Evolutionary conservation across 2,329 filamentous ascomycete genomes (phyloP).

Genomic region (Tolypocladium capitatum): DNA sequence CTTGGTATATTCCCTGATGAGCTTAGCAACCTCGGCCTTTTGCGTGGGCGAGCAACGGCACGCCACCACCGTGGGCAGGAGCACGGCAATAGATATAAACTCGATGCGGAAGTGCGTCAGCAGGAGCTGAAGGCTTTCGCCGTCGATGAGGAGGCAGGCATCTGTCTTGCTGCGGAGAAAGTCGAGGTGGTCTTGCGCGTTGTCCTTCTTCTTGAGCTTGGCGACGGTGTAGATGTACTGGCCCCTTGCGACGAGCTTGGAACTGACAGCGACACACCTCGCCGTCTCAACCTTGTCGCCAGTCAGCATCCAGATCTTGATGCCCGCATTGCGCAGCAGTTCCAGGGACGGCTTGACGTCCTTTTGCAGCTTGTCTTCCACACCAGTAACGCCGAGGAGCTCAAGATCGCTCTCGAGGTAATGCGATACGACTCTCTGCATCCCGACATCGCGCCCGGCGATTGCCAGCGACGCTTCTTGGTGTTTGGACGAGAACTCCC

Average conservation of each 20-base stretch:
- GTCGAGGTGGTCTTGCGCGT: slow-evolving; percentile 77
- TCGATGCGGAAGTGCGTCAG: slow-evolving; percentile 69
- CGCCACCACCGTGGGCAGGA: slow-evolving; percentile 81
- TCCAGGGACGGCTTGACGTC: slow-evolving; percentile 95
- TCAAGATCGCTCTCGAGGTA: slow-evolving; percentile 82
- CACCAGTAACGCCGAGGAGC: slow-evolving; percentile 89
- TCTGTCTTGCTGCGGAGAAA: slow-evolving; percentile 81
- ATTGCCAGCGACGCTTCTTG: slow-evolving; percentile 71
- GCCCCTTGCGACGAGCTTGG: slow-evolving; percentile 82
- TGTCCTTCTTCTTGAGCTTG: slow-evolving; percentile 70
- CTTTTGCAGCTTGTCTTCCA: slow-evolving; percentile 90
- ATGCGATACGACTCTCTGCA: slow-evolving; percentile 66
- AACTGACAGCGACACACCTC: slow-evolving; percentile 86
- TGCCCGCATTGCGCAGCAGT: slow-evolving; percentile 86
- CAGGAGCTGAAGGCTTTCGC: slow-evolving; percentile 75
- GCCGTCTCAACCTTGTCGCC: slow-evolving; percentile 98
- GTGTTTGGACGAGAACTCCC: slow-evolving; percentile 63
- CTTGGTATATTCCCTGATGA: slow-evolving; percentile 84
- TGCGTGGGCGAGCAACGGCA: slow-evolving; percentile 95
- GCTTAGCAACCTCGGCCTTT: slow-evolving; percentile 82
- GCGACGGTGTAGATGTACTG: slow-evolving; percentile 93
- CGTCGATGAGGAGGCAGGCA: slow-evolving; percentile 81
- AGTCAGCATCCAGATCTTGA: slow-evolving; percentile 99
- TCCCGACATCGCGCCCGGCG: slow-evolving; percentile 63
- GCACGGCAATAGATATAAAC: slow-evolving; percentile 81